Evolutionary conservation across 2,329 filamentous ascomycete genomes (phyloP).

Genomic region (Arthrobotrys sinensis): DNA sequence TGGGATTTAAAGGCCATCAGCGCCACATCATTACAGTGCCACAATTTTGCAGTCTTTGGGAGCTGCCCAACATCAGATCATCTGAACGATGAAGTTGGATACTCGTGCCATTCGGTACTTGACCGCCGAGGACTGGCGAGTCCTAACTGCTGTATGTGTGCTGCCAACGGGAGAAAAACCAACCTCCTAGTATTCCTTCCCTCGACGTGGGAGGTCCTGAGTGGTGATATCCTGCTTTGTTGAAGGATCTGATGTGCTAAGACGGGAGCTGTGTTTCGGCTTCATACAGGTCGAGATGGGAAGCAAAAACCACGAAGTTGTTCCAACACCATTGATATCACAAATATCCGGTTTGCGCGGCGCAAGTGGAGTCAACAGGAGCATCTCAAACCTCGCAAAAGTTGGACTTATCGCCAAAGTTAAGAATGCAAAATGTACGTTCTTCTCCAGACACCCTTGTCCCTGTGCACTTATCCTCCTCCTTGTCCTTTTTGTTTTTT

Average conservation of each 20-base stretch:
- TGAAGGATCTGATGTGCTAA: constrained; percentile 63
- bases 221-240: constrained; percentile 25
- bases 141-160: constrained; percentile 84
- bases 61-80: constrained; percentile 56
- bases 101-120: constrained; percentile 94
- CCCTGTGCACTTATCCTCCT: constrained; percentile 23
- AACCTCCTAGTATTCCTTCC: constrained; percentile 12
- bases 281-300: constrained; percentile 84
- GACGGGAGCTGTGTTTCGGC: constrained; percentile 62
- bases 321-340: constrained; percentile 89
- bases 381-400: constrained; percentile 93
- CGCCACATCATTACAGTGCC: constrained; percentile 27
- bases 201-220: constrained; percentile 37
- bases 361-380: constrained; percentile 83
- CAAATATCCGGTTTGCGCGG: constrained; percentile 86
- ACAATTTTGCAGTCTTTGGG: constrained; percentile 21
- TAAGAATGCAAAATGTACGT: constrained; percentile 87
- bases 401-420: constrained; percentile 90
- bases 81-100: constrained; percentile 85
- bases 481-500: constrained; percentile 19
- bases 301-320: constrained; percentile 96
- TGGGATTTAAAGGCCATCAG: constrained; percentile 1
- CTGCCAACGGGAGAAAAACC: not conserved
- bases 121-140: constrained; percentile 92
- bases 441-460: constrained; percentile 46